Evolutionary conservation across 202 grass and related monocot genomes (phyloP).

Genomic region (Digitaria exilis): DNA sequence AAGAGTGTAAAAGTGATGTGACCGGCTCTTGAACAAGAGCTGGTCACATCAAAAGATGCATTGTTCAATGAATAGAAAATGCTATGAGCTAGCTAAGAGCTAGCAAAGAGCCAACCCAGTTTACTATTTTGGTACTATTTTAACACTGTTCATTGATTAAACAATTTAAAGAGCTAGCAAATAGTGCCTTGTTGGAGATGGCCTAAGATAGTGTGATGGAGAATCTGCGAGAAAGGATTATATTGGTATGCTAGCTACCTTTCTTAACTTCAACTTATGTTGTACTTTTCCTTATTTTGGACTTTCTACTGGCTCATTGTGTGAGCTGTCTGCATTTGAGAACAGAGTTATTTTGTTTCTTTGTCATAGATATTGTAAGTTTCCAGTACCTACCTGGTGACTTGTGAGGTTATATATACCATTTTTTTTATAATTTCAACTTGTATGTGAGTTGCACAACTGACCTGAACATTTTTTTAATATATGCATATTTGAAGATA

Average conservation of each 20-base stretch:
- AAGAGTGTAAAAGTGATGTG: too few relatives aligned
- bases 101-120: too few relatives aligned
- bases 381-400: background rate
- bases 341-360: background rate
- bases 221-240: conserved; percentile 13
- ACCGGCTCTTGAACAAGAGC: too few relatives aligned
- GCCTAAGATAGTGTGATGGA: conserved; percentile 32
- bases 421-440: background rate
- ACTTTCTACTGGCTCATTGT: conserved; percentile 17
- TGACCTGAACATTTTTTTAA: conserved; percentile 8
- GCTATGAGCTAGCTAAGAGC: too few relatives aligned
- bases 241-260: conserved; percentile 29
- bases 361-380: background rate
- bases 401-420: background rate
- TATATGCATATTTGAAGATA: background rate
- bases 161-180: too few relatives aligned
- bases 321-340: conserved; percentile 1
- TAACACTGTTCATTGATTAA: too few relatives aligned
- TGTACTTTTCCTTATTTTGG: conserved; percentile 22
- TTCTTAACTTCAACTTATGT: conserved; percentile 6
- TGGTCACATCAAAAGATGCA: too few relatives aligned
- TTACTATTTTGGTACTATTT: too few relatives aligned
- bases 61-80: too few relatives aligned
- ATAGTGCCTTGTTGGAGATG: too few relatives aligned
- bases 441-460: background rate